Evolutionary conservation across 495 filamentous ascomycete species (phyloP), one percentile per base, ranked within the genome.

Genomic region (Symbiotaphrina buchneri): DNA sequence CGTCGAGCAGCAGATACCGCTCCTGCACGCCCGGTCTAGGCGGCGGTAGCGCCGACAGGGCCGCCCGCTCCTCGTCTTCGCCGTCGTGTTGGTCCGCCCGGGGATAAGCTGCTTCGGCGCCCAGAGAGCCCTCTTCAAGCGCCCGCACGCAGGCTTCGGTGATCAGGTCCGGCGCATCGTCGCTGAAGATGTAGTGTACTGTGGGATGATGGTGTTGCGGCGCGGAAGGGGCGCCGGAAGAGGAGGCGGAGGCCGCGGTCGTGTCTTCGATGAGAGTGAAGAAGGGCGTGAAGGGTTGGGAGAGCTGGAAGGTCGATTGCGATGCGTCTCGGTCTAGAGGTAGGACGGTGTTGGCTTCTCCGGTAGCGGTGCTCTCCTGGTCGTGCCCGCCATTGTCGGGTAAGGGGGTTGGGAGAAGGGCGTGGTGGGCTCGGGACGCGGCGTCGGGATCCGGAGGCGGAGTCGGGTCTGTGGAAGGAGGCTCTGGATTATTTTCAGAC

Each of bases 111-210:
- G 28, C 15, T n/a, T 3, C 28, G 16, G 28, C 28, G 28, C 28
- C 28, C 7, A 21, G 21, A 31, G 27, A 20, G 7, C 27, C 14
- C n/a, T 10, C 22, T 3, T 18, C 14, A 21, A 64, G 43, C 4
- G 49, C 49, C 20, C 54, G 52, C 6, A 64, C 39, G 4, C 56
- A 55, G 8, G 60, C 61, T 32, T 58, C 55, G 5, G 73, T 74
- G 19, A 79, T 49, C 27, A 73, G 54, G 6, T 77, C 72, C 3
- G 46, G 48, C 44, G 70, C 65, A 50, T 91, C 81, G 44, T 84
- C 75, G 39, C 61, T 63, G 54, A 91, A 95, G 37, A 93, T 65
- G 54, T 95, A 95, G 58, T 85, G 81, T 2, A 92, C 70, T 24
- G 61, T 68, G 14, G 71, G 68, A 38, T 90, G 84, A 49, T 85